Evolutionary conservation across 805 yeast genomes (phyloP), one percentile per base, ranked within the genome.

Genomic region (Isabelozyma heimii): DNA sequence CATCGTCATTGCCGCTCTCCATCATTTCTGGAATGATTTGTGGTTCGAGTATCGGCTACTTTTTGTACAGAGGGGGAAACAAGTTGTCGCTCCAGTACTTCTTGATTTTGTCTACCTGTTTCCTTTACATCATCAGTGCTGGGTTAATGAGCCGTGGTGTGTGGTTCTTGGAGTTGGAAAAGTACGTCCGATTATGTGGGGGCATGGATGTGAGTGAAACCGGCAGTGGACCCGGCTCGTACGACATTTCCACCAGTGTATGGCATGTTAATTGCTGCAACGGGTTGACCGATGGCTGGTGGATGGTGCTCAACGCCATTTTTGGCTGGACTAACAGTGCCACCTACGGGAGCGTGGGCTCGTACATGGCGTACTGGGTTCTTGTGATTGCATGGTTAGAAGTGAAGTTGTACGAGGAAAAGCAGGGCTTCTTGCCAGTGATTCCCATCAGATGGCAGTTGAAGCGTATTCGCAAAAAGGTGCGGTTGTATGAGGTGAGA

Each of bases 241-340:
- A 91, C 61, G 96, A 91, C 59, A 84, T 91, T 17, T 55, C 79
- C 16, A 80, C 76, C 43, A 83, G 94, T 6, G 84, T 91, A 2
- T 91, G 97, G 97, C 97, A 91, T 64, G 96, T 91, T 24, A 89
- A 91, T 67, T 90, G 97, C 66, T 91, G 97, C 70, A 90, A 90
- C 64, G 95, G 96, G 20, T 86, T 88, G 56, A 87, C 80, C n/a
- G 97, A 91, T 60, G 96, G 96, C 4, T 82, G 85, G 30, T 91
- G 96, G 96, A 89, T 90, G 96, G 73, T 91, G 35, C 76, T 88
- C 58, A 89, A 91, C 35, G 97, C 96, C 1, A 73, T 91, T 5
- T 77, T 91, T 45, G 97, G 97, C 1, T 91, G 97, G 97, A 90
- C 94, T 12, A 91, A 91, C 64, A 82, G 91, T 53, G 97, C 97